Evolutionary conservation across 805 yeast species (phyloP).

Genomic region (Nakazawaea ernobii): DNA sequence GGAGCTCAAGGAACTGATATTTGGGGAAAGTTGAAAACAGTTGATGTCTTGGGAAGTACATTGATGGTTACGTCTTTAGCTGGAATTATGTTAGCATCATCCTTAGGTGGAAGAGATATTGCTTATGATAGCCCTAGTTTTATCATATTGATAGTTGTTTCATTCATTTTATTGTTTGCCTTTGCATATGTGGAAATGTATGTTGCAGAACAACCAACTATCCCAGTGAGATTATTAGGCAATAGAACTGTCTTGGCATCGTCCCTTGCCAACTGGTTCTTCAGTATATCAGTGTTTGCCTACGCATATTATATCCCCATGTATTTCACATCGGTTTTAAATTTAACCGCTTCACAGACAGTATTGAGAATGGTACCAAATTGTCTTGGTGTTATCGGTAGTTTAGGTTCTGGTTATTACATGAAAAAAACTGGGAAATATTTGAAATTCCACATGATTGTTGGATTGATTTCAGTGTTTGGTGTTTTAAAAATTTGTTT

Average conservation of each 20-base stretch:
- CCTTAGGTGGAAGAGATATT: slow-evolving; percentile 46
- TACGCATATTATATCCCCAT: slow-evolving; percentile 58
- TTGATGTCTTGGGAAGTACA: slow-evolving; percentile 51
- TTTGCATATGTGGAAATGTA: slow-evolving; percentile 40
- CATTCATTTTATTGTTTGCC: slow-evolving; percentile 29
- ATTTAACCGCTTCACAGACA: slow-evolving; percentile 46
- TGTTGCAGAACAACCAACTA: slow-evolving; percentile 49
- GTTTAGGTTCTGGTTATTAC: slow-evolving; percentile 57
- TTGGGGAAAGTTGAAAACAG: slow-evolving; percentile 41
- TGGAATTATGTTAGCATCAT: slow-evolving; percentile 42
- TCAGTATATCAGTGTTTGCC: slow-evolving; percentile 40
- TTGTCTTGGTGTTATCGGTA: slow-evolving; percentile 53
- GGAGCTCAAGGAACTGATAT: slow-evolving; percentile 29
- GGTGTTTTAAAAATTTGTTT: slow-evolving; percentile 37
- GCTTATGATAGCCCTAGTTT: slow-evolving; percentile 33
- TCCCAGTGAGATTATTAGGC: slow-evolving; percentile 45
- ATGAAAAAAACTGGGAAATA: slow-evolving; percentile 63
- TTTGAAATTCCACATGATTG: slow-evolving; percentile 35
- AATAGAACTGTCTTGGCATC: slow-evolving; percentile 59
- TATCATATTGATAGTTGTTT: slow-evolving; percentile 22
- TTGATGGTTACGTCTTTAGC: slow-evolving; percentile 39
- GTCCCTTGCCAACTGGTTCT: slow-evolving; percentile 58
- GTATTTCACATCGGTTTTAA: slow-evolving; percentile 50
- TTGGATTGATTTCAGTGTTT: slow-evolving; percentile 35
- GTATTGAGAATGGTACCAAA: slow-evolving; percentile 59